Percentiles rank a stretch among this genome's conserved stretches.
These are phyloP conservation scores for Thraustochytrium sp. DNA, from an alignment of 352 stramenopile genomes.

Conservation along the genomic window DNA sequence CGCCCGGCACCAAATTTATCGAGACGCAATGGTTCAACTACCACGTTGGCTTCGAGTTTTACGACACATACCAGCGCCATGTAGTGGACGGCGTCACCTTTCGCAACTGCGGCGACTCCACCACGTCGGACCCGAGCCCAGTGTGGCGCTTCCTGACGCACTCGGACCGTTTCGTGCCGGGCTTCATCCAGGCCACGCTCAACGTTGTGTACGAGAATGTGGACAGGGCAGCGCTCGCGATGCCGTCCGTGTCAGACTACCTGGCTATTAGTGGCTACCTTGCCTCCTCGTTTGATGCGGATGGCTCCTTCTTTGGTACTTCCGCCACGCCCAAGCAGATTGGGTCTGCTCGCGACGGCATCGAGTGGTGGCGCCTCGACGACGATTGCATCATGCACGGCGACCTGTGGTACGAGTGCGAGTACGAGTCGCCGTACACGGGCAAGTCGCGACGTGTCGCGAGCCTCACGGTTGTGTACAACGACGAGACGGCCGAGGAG, in stretches of 20 bases:
- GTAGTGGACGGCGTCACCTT: background rate
- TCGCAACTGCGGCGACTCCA: conserved; percentile 21
- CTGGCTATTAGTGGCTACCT: background rate
- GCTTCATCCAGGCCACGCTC: background rate
- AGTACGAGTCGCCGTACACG: background rate
- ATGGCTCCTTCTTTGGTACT: background rate
- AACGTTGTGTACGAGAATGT: conserved; percentile 19
- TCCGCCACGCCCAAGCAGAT: background rate
- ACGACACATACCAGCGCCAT: conserved; percentile 16
- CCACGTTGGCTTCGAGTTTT: background rate
- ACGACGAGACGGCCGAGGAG: background rate
- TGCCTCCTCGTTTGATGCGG: background rate
- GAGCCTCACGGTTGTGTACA: background rate
- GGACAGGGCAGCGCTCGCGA: background rate
- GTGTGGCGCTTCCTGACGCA: conserved; percentile 20
- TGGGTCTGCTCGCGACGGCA: background rate
- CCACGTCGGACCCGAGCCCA: background rate
- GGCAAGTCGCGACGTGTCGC: background rate
- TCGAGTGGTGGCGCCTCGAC: conserved; percentile 22
- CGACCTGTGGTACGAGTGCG: background rate
- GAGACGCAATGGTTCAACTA: background rate
- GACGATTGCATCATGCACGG: background rate
- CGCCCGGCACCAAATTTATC: background rate
- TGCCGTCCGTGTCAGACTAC: background rate
- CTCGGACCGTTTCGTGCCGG: conserved; percentile 7